Conservation (phyloP, 116 monocot genomes). For the Cymodocea nodosa region DNA sequence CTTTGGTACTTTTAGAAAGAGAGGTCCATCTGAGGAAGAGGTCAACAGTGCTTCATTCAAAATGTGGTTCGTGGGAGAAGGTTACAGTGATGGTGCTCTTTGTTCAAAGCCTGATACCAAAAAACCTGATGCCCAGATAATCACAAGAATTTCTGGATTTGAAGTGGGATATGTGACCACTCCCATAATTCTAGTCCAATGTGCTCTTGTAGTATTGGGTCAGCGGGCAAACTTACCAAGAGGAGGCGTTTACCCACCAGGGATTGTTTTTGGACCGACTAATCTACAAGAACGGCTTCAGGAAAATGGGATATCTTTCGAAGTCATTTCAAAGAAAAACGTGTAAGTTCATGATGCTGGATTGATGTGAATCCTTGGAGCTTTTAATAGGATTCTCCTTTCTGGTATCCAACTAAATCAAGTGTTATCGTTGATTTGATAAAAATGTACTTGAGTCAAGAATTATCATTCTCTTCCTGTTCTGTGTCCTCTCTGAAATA, state of each 20-base stretch:
- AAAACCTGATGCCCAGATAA: slow-evolving; percentile 76
- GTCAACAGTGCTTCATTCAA: slow-evolving; percentile 71
- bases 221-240: slow-evolving; percentile 49
- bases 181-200: slow-evolving; percentile 72
- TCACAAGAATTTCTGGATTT: slow-evolving; percentile 76
- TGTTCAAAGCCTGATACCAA: slow-evolving; percentile 2
- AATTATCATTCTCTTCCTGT: too few relatives aligned
- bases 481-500: too few relatives aligned
- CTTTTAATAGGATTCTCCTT: too few relatives aligned
- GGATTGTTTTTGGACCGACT: slow-evolving; percentile 73
- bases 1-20: slow-evolving; percentile 55
- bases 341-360: slow-evolving; percentile 5
- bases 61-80: slow-evolving; percentile 88
- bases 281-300: slow-evolving; percentile 62
- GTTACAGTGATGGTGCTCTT: slow-evolving; percentile 46
- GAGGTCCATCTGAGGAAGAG: slow-evolving; percentile 81
- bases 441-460: too few relatives aligned
- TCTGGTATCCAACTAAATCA: too few relatives aligned
- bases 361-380: too few relatives aligned
- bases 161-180: slow-evolving; percentile 87
- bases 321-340: slow-evolving; percentile 49
- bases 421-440: too few relatives aligned
- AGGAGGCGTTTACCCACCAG: slow-evolving; percentile 73
- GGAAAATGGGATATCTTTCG: slow-evolving; percentile 89
- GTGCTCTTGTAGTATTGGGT: slow-evolving; percentile 55